Conservation (phyloP, 331 rosid genomes). For the Cydonia oblonga region DNA sequence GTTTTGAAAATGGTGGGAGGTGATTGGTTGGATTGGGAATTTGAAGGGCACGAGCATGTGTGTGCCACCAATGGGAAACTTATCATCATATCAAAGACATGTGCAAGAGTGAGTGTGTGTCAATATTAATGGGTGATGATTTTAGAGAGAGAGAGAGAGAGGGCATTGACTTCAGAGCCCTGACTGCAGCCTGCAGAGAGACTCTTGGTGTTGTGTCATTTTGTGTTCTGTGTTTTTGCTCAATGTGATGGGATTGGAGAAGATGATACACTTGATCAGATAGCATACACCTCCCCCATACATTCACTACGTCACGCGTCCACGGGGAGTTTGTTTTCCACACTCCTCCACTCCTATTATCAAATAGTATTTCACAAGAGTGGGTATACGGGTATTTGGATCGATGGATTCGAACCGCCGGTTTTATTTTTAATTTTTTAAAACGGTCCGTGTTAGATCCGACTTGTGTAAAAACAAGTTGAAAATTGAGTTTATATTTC, state of each 20-base stretch:
- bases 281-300: conserved; percentile 6
- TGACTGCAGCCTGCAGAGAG: conserved; percentile 6
- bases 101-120: neutral
- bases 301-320: neutral
- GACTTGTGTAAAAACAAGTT: too few relatives aligned
- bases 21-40: conserved; percentile 29
- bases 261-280: conserved; percentile 7
- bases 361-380: neutral
- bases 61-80: conserved; percentile 24
- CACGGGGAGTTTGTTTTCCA: conserved; percentile 23
- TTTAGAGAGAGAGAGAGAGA: neutral
- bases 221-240: too few relatives aligned
- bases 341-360: neutral
- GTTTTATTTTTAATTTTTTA: too few relatives aligned
- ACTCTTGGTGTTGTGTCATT: conserved; percentile 15
- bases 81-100: neutral
- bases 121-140: neutral
- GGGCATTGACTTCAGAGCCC: conserved; percentile 54
- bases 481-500: too few relatives aligned
- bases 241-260: conserved; percentile 37
- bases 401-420: too few relatives aligned
- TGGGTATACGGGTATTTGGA: neutral
- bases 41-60: conserved; percentile 21
- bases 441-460: too few relatives aligned
- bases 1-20: too few relatives aligned